phyloP scores from a whole-genome alignment of 257 asterid species.

The Solanum phureja region DNA sequence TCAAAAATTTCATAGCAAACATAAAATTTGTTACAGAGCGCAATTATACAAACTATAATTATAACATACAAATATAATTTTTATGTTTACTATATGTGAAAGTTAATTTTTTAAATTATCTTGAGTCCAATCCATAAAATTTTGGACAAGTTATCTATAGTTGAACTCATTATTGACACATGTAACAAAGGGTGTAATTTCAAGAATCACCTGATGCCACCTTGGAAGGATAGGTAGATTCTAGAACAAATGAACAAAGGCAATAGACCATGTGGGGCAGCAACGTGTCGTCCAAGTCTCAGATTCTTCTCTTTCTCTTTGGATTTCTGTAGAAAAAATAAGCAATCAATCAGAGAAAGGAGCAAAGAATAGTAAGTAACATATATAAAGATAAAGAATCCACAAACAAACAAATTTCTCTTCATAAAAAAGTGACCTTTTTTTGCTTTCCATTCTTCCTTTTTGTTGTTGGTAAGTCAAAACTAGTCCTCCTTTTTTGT shows the following conservation, averaged over 20 bases:
- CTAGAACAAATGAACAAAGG: neutral
- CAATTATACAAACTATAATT: rapidly evolving
- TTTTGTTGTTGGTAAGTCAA: neutral
- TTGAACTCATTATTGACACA: too few relatives aligned
- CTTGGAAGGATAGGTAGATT: neutral
- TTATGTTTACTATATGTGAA: too few relatives aligned
- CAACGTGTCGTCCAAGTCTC: neutral
- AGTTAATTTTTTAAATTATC: too few relatives aligned
- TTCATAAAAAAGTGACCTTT: neutral
- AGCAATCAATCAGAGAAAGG: neutral
- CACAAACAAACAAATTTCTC: neutral
- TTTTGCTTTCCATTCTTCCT: neutral
- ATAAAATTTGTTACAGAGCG: too few relatives aligned
- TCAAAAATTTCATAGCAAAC: too few relatives aligned
- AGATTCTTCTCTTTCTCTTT: neutral
- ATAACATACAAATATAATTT: too few relatives aligned
- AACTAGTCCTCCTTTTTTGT: neutral
- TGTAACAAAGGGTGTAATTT: neutral
- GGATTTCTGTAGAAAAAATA: neutral
- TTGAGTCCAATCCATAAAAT: too few relatives aligned
- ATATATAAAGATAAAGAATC: neutral
- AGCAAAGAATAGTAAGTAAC: neutral
- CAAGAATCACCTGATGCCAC: neutral
- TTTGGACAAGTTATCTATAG: too few relatives aligned
- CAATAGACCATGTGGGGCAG: too few relatives aligned